These are phyloP conservation scores for Xylaria arbuscula DNA, from an alignment of 2,329 filamentous ascomycete species.

Conservation along the genomic window DNA sequence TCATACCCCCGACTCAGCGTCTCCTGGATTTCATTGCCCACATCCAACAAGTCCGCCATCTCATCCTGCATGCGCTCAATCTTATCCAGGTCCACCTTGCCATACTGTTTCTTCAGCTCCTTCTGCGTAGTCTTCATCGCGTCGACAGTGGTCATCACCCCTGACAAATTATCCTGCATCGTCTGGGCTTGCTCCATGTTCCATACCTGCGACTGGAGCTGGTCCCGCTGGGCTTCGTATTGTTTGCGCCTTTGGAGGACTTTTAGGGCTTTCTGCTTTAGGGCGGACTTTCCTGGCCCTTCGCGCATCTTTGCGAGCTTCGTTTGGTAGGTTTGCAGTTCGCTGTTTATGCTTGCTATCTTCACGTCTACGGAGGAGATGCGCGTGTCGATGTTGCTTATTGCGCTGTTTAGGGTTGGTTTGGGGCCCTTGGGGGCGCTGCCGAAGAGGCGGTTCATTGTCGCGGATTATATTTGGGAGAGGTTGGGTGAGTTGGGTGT, in stretches of 20 bases:
- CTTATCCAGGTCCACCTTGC: slow-evolving; percentile 96
- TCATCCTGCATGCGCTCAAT: slow-evolving; percentile 98
- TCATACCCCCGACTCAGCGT: slow-evolving; percentile 91
- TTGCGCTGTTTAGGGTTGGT: slow-evolving; percentile 79
- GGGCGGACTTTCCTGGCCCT: slow-evolving; percentile 89
- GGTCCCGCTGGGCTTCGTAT: slow-evolving; percentile 93
- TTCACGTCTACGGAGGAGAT: slow-evolving; percentile 86
- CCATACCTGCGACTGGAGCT: slow-evolving; percentile 94
- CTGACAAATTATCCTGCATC: slow-evolving; percentile 99
- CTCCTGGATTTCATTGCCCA: slow-evolving; percentile 98
- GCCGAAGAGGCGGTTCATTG: slow-evolving; percentile 97
- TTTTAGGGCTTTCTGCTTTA: slow-evolving; percentile 95
- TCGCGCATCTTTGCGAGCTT: slow-evolving; percentile 94
- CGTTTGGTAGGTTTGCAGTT: slow-evolving; percentile 87
- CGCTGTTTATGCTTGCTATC: slow-evolving; percentile 89
- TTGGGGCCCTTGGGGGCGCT: slow-evolving; percentile 88
- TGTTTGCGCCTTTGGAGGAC: slow-evolving; percentile 92
- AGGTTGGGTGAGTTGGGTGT: background rate
- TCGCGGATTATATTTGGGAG: slow-evolving; percentile 9
- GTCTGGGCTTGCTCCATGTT: slow-evolving; percentile 99
- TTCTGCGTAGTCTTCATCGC: slow-evolving; percentile 98
- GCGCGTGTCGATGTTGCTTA: slow-evolving; percentile 77
- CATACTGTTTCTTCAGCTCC: slow-evolving; percentile 91
- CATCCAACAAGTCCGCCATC: slow-evolving; percentile 97
- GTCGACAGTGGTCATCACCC: slow-evolving; percentile 98